Percentiles rank a stretch among this genome's conserved stretches.
These are phyloP conservation scores for Stephania japonica DNA, from an alignment of 164 flowering plant genomes.

Conservation along the genomic window DNA sequence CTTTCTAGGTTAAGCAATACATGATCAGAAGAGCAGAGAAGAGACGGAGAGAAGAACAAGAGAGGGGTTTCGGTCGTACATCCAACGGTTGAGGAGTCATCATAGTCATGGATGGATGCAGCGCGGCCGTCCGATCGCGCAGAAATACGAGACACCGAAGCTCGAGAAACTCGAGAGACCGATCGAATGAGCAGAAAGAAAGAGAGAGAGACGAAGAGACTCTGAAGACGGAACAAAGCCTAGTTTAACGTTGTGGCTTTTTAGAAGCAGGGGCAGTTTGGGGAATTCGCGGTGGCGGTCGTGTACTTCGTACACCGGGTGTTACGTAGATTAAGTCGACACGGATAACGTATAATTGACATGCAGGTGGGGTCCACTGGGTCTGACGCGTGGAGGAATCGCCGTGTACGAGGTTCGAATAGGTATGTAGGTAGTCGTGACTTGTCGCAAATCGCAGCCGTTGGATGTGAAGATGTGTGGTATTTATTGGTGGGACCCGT, in stretches of 20 bases:
- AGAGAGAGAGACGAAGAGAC: background rate
- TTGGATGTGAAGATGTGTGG: background rate
- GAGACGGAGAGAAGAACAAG: background rate
- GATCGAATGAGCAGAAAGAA: background rate
- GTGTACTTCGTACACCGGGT: background rate
- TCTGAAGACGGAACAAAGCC: background rate
- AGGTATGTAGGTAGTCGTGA: no score
- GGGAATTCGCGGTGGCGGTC: background rate
- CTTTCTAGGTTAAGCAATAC: background rate
- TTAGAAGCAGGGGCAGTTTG: background rate
- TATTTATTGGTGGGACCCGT: background rate
- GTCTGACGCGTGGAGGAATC: background rate
- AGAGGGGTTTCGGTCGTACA: conserved; percentile 25
- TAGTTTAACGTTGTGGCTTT: no score
- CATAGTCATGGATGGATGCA: conserved; percentile 51
- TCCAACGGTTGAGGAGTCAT: conserved; percentile 67
- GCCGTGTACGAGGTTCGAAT: background rate
- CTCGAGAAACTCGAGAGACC: background rate
- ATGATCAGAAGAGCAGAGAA: background rate
- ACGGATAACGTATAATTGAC: background rate
- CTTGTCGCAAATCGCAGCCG: no score
- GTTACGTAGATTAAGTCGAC: background rate
- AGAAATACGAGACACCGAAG: conserved; percentile 19
- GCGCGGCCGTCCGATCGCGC: conserved; percentile 31
- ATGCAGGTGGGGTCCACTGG: background rate